Evolutionary conservation across 306 rosid species (phyloP).

Genomic region (Prunus mira): DNA sequence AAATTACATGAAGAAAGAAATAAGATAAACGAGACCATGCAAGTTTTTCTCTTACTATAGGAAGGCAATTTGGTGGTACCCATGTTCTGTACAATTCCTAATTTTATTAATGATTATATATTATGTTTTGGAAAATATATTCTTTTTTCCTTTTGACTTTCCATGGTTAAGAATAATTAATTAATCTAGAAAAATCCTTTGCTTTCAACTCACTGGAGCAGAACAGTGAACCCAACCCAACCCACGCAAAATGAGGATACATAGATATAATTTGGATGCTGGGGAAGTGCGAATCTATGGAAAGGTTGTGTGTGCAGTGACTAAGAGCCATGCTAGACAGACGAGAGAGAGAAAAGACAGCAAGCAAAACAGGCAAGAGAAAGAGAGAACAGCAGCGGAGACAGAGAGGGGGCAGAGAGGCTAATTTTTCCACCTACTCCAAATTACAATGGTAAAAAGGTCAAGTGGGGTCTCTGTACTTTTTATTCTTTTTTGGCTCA

Average conservation of each 20-base stretch:
- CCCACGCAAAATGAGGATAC: background rate
- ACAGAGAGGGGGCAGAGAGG: too few species aligned
- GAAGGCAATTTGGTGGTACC: too few species aligned
- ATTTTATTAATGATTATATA: too few species aligned
- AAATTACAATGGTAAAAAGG: background rate
- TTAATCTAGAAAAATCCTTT: background rate
- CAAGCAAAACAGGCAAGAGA: background rate
- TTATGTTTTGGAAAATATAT: background rate
- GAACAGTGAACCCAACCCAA: background rate
- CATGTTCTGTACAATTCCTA: too few species aligned
- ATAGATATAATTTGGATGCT: background rate
- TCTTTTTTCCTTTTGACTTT: background rate
- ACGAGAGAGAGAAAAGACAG: background rate
- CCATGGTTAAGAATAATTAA: background rate
- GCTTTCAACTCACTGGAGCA: background rate
- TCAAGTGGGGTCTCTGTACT: background rate
- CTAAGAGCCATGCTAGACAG: background rate
- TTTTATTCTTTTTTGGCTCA: constrained; percentile 9
- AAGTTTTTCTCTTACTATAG: too few species aligned
- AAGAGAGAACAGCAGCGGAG: too few species aligned
- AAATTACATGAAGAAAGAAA: too few species aligned
- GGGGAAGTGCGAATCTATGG: background rate
- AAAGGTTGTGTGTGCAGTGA: background rate
- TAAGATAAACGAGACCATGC: too few species aligned
- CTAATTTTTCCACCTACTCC: background rate